A percentile compares a stretch with the other conserved stretches of the same genome.
Conservation (phyloP, 1,284 basidiomycete species). For the Schizophyllum commune region DNA sequence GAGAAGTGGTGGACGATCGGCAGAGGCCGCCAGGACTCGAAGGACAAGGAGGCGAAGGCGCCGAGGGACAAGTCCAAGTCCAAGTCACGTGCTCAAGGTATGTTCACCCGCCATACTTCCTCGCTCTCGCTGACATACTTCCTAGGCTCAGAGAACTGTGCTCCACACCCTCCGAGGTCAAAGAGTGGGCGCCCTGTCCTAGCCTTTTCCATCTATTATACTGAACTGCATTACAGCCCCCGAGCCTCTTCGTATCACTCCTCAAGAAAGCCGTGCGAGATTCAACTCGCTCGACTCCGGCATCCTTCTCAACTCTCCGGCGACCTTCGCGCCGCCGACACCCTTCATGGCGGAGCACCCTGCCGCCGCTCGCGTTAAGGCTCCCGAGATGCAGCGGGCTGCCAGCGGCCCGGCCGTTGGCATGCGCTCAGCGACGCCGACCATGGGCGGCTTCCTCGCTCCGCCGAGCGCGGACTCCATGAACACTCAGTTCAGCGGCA, state of each 20-base stretch:
- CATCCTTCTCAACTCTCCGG: slow-evolving; percentile 33
- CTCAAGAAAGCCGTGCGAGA: slow-evolving; percentile 32
- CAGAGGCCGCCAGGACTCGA: slow-evolving; percentile 60
- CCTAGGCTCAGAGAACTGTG: slow-evolving; percentile 17
- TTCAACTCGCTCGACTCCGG: slow-evolving; percentile 63
- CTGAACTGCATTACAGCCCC: slow-evolving; percentile 29
- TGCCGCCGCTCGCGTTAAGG: slow-evolving; percentile 7
- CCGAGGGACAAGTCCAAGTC: slow-evolving; percentile 28
- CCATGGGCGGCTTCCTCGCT: slow-evolving; percentile 30
- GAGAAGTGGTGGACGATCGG: slow-evolving; percentile 77
- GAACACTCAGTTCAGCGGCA: slow-evolving; percentile 5
- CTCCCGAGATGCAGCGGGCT: slow-evolving; percentile 2
- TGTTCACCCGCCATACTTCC: slow-evolving; percentile 14
- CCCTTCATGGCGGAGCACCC: background rate
- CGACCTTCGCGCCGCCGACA: slow-evolving; percentile 11
- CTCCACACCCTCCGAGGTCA: slow-evolving; percentile 23
- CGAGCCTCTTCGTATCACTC: slow-evolving; percentile 29
- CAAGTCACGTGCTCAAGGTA: slow-evolving; percentile 37
- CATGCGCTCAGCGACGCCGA: slow-evolving; percentile 30
- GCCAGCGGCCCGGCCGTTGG: slow-evolving; percentile 12
- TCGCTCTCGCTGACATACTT: slow-evolving; percentile 4
- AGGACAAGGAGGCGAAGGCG: slow-evolving; percentile 44
- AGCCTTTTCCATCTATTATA: background rate
- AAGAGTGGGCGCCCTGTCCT: slow-evolving; percentile 23
- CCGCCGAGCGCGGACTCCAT: slow-evolving; percentile 18